Evolutionary conservation across 441 rosid genomes (phyloP), one percentile per base, ranked within the genome.

Genomic region (Hura crepitans): DNA sequence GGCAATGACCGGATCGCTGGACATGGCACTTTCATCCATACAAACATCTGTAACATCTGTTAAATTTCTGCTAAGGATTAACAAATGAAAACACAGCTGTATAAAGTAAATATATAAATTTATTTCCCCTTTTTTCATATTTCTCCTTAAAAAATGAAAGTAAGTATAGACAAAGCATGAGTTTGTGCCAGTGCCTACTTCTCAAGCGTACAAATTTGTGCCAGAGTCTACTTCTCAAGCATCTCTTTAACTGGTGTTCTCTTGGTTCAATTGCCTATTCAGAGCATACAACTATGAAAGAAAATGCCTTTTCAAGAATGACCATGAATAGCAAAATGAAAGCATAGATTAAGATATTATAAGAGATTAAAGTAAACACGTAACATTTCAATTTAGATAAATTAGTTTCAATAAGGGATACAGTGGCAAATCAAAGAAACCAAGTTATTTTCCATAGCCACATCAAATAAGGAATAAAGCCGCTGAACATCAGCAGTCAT

Each of bases 11-110:
- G 95, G 97, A 77, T 95, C 96, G 62, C 97, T 92, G 59, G 99
- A 95, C 66, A 95, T 95, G 22, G 99, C 97, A 76, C 84, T 82
- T 86, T 95, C 99, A 74, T 95, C 97, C 97, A 95, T 90, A 75
- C 97, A 92, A 65, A 92, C 91, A 81, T 90, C 90, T 59, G 91
- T 89, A 57, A 95, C 82, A 85, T 95, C 99, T 95, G 81, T 85
- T 54, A 58, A 77, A 75, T 58, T 75, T 78, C 76, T 74, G 90
- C 84, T 78, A 88, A 86, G 82, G 89, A 72, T 15, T 58, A 76
- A 57, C 11, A 57, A 65, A 65, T 47, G 59, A 64, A 57, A 55
- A 15, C 6, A 57, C 11, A 43, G 17, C 6, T 50, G 39, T 8
- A 57, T 13, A 31, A 65, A 39, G 14, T 59, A 58, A 56, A 42